Conservation (phyloP, 1,284 basidiomycete species). For the Testicularia cyperi region DNA sequence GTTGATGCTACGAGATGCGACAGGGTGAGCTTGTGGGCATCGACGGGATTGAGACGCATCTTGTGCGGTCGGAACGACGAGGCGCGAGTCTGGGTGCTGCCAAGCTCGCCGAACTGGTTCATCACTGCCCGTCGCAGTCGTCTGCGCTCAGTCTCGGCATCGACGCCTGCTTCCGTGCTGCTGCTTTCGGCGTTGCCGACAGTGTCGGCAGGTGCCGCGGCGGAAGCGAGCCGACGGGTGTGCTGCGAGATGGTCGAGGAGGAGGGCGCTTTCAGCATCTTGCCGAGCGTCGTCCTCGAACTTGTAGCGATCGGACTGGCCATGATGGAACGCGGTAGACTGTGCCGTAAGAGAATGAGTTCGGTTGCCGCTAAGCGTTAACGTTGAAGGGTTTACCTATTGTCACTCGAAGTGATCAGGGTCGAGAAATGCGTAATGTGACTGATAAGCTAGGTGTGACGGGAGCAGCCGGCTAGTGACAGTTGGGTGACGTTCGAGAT, state of each 20-base stretch:
- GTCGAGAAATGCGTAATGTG: too few species aligned
- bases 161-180: background rate
- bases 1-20: constrained; percentile 89
- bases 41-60: constrained; percentile 69
- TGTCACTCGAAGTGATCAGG: too few species aligned
- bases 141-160: constrained; percentile 22
- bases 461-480: too few species aligned
- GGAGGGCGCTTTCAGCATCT: constrained; percentile 13
- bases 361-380: too few species aligned
- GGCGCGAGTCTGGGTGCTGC: constrained; percentile 74
- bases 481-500: background rate
- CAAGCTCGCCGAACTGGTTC: constrained; percentile 70
- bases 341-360: too few species aligned
- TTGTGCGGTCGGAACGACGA: constrained; percentile 76
- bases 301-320: constrained; percentile 40
- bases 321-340: too few species aligned
- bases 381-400: too few species aligned
- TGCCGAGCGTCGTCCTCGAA: constrained; percentile 33
- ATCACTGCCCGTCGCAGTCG: constrained; percentile 61
- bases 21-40: constrained; percentile 71
- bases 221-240: background rate
- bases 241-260: constrained; percentile 1
- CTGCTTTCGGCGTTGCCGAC: constrained; percentile 1
- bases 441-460: too few species aligned
- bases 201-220: background rate